Base-by-base conservation (phyloP, 2,329 filamentous ascomycete genomes). In the Alternaria arbusti region DNA sequence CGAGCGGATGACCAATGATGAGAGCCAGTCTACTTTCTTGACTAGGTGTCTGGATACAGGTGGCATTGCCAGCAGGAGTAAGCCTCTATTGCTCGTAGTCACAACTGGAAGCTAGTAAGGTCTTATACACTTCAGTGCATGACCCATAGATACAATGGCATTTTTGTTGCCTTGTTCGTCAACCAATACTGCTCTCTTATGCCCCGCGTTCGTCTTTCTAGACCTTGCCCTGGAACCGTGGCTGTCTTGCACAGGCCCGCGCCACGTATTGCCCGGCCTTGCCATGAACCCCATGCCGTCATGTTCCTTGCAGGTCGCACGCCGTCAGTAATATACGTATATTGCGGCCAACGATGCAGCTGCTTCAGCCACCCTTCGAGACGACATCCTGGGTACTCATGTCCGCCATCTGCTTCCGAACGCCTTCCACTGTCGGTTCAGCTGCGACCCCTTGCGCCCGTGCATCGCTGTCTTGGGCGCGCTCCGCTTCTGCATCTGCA, bases 391-490 rank as follows among this genome's bases (percentile, higher is more conserved):
- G 67, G 30, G 76, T 73, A 30, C 70, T 65, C 66, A 80, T 63
- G 8, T 69, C 69, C 60, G 74, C 78, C 68, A 79, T 74, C 61
- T 77, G 72, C 61, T 71, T 74, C 52, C 68, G 74, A 46, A 74
- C 70, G 46, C 68, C 72, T 57, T 80, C 76, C 30, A 79, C 73
- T 22, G 62, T 43, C 23, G 47, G 28, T 28, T 36, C 54, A 32
- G 57, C 69, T 50, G 66, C 44, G 45, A 67, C 61, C n/a, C 28
- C 69, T 51, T 70, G 46, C 36, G 56, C 30, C 25, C 17, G 46
- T 59, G 60, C 40, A 50, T 30, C 26, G 36, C 58, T 40, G 47
- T 46, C 56, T 28, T 47, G 56, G 15, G 52, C 62, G 32, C 70
- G 68, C 51, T 64, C 65, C 49, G 66, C 63, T 25, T 61, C 64